phyloP scores from a whole-genome alignment of 2,329 filamentous ascomycete species.

The Pestalotiopsis sp. region DNA sequence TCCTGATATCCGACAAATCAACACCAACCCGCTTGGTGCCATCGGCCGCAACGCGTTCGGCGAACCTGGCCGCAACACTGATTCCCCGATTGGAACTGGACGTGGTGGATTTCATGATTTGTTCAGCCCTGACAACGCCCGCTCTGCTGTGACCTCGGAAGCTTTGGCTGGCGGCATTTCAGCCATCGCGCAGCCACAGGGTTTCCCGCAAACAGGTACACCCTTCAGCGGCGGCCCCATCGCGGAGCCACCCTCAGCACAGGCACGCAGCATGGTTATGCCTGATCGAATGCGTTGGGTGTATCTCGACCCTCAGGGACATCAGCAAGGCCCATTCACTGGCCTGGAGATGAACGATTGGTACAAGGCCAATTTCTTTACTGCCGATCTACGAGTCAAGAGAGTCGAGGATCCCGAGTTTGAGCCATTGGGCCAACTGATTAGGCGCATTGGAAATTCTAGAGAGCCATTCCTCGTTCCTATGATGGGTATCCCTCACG shows the following conservation, averaged over 20 bases:
- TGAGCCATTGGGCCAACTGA: conserved; percentile 91
- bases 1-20: conserved; percentile 62
- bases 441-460: conserved; percentile 94
- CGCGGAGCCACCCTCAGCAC: conserved; percentile 60
- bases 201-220: conserved; percentile 32
- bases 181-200: conserved; percentile 32
- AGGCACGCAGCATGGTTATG: conserved; percentile 95
- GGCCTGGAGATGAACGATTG: conserved; percentile 99
- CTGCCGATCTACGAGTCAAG: conserved; percentile 89
- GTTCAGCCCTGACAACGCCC: conserved; percentile 40
- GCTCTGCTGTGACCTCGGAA: conserved; percentile 36
- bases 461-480: conserved; percentile 96
- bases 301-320: conserved; percentile 91
- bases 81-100: conserved; percentile 60
- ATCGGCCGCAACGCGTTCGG: conserved; percentile 67
- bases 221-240: conserved; percentile 39
- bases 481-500: conserved; percentile 93
- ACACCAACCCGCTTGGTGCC: conserved; percentile 59
- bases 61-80: conserved; percentile 56
- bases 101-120: conserved; percentile 60
- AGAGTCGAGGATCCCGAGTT: conserved; percentile 93
- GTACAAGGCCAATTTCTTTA: conserved; percentile 99
- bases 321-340: conserved; percentile 91
- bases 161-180: conserved; percentile 27
- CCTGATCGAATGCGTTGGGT: conserved; percentile 99